Base-by-base conservation (phyloP, 768 basidiomycete genomes). In the Thelephora ganbajun region DNA sequence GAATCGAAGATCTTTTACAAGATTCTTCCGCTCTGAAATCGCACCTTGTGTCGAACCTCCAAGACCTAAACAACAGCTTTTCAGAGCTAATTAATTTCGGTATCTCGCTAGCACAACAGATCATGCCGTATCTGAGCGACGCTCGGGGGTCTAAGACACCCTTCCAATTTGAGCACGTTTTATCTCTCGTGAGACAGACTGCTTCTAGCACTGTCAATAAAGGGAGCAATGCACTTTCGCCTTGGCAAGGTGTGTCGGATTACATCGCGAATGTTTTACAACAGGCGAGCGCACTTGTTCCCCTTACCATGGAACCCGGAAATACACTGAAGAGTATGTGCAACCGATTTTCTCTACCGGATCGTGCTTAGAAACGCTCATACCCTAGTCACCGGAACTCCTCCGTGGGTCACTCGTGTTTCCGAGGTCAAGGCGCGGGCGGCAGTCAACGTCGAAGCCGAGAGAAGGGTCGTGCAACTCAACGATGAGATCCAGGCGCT, bases 401-500 rank as follows among this genome's bases (percentile, higher is more conserved):
- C 88, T 2, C 94, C 96, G 2, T 98, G 94, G 94, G 68, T 89
- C 2, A 66, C 74, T 0, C 76, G 94, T 18, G 74, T 94, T 7
- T 75, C 77, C 11, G 80, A 90, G 56, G 79, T 99, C 65, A 88
- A 88, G 60, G 75, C 85, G 0, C 79, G 71, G 43, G 75, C 83
- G 1, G 85, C 89, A 0, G 72, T 87, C 64, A 97, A 96, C 56
- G 71, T 90, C 19, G 94, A 96, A 58, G 92, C 93, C 0, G 94
- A 97, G 59, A 77, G 85, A 43, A 87, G 88, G 63, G 81, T 91
- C 6, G 68, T 76, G 2, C 82, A 87, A 51, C 72, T 96, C 19
- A 85, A 81, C 52, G 93, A 96, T 52, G 90, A 98, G 63, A 76
- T 96, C 54, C 85, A 90, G 57, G 83, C 83, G 6, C 77, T 98